Evolutionary conservation across 768 basidiomycete species (phyloP), one percentile per base, ranked within the genome.

Genomic region (Rhodotorula diobovata): DNA sequence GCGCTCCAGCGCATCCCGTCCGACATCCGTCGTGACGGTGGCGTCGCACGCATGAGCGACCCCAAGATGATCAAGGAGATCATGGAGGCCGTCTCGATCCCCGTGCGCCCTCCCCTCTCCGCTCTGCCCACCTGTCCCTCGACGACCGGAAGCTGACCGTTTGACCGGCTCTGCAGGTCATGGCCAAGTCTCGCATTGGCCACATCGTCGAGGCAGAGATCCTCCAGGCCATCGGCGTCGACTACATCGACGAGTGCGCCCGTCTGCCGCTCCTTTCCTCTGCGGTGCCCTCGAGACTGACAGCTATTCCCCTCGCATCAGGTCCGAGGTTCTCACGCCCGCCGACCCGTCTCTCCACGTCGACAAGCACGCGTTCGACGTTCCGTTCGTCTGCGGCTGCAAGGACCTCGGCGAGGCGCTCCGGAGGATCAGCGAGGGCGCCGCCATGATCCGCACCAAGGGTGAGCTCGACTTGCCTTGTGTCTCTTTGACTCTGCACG

Each of bases 381-480:
- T n/a, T 32, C 32, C 20, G 15, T 23, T 97, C 77, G 96, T 99
- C 6, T 98, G 94, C 76, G 96, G 96, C 67, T 91, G 92, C 68
- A 89, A 91, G 65, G 89, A 95, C 81, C 87, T 99, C 41, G 96
- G 96, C 64, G 94, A 98, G 81, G 96, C 96, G 8, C 85, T 99
- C 11, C 88, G 96, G 51, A 88, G 96, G 72, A 96, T 99, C 77
- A 91, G 90, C 34, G 96, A 99, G 81, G 96, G 96, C 57, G 95
- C 95, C 3, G 92, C 96, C 1, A 93, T 98, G 85, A 93, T 99
- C 82, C 92, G 96, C 76, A 97, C 95, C 68, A 99, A 98, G 82
- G 95, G 93, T 65, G 89, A 91, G 80, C n/a, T 45, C n/a, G 18
- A 2, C 8, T 18, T 7, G 8, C 16, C 34, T 35, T 4, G 18